Conservation (phyloP, 331 rosid species). For the Prunus yedoensis region DNA sequence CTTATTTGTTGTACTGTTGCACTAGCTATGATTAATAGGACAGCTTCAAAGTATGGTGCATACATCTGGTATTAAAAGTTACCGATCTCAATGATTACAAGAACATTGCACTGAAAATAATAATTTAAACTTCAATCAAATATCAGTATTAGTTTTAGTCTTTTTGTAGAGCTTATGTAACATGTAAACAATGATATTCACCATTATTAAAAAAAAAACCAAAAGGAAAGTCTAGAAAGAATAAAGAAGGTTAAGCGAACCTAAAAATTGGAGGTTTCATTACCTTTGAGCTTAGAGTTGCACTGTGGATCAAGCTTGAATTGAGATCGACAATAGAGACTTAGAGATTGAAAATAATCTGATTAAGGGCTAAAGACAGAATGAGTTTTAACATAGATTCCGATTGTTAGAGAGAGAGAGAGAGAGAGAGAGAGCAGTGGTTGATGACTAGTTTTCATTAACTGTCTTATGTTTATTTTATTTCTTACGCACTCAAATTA, state of each 20-base stretch:
- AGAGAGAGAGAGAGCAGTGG: background rate
- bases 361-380: no score
- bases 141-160: no score
- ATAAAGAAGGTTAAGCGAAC: background rate
- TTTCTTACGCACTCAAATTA: background rate
- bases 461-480: background rate
- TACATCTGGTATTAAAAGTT: background rate
- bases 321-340: background rate
- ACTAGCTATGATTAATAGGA: no score
- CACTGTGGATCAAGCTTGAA: background rate
- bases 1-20: no score
- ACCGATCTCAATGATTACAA: background rate
- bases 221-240: background rate
- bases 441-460: background rate
- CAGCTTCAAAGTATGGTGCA: no score
- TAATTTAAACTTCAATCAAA: no score
- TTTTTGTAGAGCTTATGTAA: no score
- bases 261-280: background rate
- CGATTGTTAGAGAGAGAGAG: no score
- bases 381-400: no score
- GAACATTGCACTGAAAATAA: background rate
- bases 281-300: background rate
- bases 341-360: background rate
- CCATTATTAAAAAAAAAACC: background rate
- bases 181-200: background rate